These are phyloP conservation scores for Leucocoprinus leucothites DNA, from an alignment of 768 basidiomycete genomes.

Conservation along the genomic window DNA sequence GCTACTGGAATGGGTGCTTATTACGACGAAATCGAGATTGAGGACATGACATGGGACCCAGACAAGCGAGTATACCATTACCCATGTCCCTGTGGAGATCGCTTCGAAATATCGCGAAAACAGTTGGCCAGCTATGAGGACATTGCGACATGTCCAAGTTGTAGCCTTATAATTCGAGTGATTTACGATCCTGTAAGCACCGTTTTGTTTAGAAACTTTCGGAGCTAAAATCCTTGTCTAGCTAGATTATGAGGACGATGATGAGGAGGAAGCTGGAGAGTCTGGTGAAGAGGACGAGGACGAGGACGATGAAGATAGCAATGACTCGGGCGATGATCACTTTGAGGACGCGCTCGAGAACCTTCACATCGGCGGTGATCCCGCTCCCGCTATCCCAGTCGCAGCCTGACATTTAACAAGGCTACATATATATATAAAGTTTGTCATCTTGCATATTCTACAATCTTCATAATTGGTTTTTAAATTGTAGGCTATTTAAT, in stretches of 20 bases:
- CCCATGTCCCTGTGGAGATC: conserved; percentile 96
- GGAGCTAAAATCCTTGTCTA: conserved; percentile 25
- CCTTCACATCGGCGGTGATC: conserved; percentile 42
- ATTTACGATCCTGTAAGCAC: conserved; percentile 89
- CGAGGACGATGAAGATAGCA: conserved; percentile 36
- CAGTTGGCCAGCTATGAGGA: conserved; percentile 91
- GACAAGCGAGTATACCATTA: conserved; percentile 87
- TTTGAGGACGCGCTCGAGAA: conserved; percentile 71
- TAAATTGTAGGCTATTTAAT: no score
- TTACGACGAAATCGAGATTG: conserved; percentile 97
- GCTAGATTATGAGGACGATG: conserved; percentile 82
- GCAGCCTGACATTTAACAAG: conserved; percentile 25
- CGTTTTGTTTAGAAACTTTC: conserved; percentile 6
- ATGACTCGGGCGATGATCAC: conserved; percentile 36
- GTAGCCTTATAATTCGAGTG: conserved; percentile 88
- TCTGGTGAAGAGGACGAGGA: conserved; percentile 48
- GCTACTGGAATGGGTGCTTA: conserved; percentile 66
- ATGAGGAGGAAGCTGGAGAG: conserved; percentile 44
- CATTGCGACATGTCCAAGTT: conserved; percentile 94
- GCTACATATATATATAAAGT: no score
- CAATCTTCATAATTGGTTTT: no score
- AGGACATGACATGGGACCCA: conserved; percentile 92
- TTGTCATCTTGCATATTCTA: no score
- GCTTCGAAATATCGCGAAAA: conserved; percentile 88
- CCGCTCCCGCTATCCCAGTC: conserved; percentile 18